Evolutionary conservation across 2,329 filamentous ascomycete genomes (phyloP), one percentile per base, ranked within the genome.

Genomic region (Aspergillus transmontanensis): DNA sequence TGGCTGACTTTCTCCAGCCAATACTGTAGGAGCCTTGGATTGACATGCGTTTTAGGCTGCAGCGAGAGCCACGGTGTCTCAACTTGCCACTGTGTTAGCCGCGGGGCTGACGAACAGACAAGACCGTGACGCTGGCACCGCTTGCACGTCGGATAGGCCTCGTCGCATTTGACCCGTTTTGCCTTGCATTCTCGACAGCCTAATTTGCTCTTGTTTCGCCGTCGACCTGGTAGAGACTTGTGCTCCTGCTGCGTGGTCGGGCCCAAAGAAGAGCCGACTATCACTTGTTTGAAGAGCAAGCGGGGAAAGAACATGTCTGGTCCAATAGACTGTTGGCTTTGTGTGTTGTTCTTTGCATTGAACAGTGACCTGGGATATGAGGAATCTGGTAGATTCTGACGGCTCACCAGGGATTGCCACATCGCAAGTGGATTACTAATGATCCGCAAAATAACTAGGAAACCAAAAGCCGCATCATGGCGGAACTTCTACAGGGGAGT

Each of bases 101-200:
- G 64, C 9, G 62, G 66, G 19, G 28, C 51, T 43, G 64, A 63
- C 16, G 39, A 60, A 50, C 64, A 66, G 62, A 66, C 16, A 28
- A 63, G 41, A 4, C 66, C 66, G 19, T 57, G 66, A 23, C 62
- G 64, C 34, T 57, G 51, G 12, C 66, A 68, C 28, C 67, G 62
- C 57, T 54, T 41, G 60, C 68, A 70, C 21, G 46, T 57, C 30
- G 68, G 68, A 60, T 58, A 66, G n/a, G 60, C 57, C 58, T 70
- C 65, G 21, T 70, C 68, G 43, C 68, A 70, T 58, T 70, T 70
- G 41, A 70, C 67, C 11, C 64, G 59, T 6, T 64, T 61, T 50
- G 55, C 21, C 57, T 66, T 66, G 61, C 68, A 70, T 58, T 67
- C 59, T 55, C 61, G 65, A 58, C 67, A 70, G 53, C 68, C 68